Evolutionary conservation across 345 rosid genomes (phyloP).

Genomic region (Eutrema heterophyllum): DNA sequence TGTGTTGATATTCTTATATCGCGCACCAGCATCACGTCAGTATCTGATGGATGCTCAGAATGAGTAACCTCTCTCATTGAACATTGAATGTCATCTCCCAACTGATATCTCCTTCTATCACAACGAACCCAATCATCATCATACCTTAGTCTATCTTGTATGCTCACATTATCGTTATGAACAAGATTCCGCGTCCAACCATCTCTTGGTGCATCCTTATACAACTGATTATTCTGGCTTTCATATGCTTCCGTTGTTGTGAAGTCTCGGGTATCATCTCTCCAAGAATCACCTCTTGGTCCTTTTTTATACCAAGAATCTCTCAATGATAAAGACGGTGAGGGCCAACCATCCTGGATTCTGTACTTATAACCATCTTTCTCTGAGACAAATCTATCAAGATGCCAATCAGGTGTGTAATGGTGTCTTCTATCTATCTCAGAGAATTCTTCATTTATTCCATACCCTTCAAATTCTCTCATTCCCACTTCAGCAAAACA

Average conservation of each 20-base stretch:
- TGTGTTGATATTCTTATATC: constrained; percentile 22
- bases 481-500: constrained; percentile 27
- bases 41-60: constrained; percentile 30
- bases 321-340: constrained; percentile 19
- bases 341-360: constrained; percentile 18
- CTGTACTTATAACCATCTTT: constrained; percentile 32
- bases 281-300: constrained; percentile 21
- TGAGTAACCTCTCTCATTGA: constrained; percentile 26
- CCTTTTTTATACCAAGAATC: constrained; percentile 25
- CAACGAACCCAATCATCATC: constrained; percentile 13
- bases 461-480: constrained; percentile 19
- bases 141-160: constrained; percentile 22
- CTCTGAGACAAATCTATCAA: constrained; percentile 31
- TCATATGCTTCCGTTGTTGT: constrained; percentile 20
- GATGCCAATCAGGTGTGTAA: constrained; percentile 26
- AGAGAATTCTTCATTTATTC: constrained; percentile 30
- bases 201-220: constrained; percentile 30
- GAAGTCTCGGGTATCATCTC: constrained; percentile 18
- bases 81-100: constrained; percentile 15
- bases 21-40: constrained; percentile 25
- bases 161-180: constrained; percentile 3
- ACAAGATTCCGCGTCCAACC: constrained; percentile 8
- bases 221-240: constrained; percentile 20
- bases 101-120: constrained; percentile 28
- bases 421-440: constrained; percentile 34